These are phyloP conservation scores for Parsonsia alboflavescens DNA, from an alignment of 257 asterid genomes.

Conservation along the genomic window DNA sequence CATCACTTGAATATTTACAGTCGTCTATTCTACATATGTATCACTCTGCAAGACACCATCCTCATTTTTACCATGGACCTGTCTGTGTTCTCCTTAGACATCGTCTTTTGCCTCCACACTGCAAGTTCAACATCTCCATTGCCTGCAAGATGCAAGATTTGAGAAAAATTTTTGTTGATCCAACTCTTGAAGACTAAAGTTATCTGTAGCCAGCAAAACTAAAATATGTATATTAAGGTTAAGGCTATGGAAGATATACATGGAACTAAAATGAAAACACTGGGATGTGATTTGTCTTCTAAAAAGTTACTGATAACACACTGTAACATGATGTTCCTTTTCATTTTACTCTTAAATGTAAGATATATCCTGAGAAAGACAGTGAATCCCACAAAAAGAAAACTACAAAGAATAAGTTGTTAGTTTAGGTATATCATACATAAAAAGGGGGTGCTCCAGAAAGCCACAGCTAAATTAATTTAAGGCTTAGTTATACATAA, in stretches of 20 bases:
- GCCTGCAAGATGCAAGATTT: slow-evolving; percentile 35
- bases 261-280: neutral
- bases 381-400: neutral
- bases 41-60: neutral
- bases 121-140: slow-evolving; percentile 58
- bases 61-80: slow-evolving; percentile 57
- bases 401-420: neutral
- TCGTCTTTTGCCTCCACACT: slow-evolving; percentile 49
- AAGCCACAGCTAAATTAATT: neutral
- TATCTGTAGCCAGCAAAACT: neutral
- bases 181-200: neutral
- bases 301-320: neutral
- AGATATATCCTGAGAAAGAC: neutral
- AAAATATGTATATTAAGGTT: neutral
- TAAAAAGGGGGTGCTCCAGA: neutral
- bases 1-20: slow-evolving; percentile 17
- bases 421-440: neutral
- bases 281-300: neutral
- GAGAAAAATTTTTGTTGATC: neutral
- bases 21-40: neutral
- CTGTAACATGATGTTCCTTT: neutral
- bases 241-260: neutral
- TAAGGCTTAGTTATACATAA: neutral
- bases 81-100: slow-evolving; percentile 88
- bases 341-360: neutral